Evolutionary conservation across 441 rosid species (phyloP).

Genomic region (Jatropha multifida): DNA sequence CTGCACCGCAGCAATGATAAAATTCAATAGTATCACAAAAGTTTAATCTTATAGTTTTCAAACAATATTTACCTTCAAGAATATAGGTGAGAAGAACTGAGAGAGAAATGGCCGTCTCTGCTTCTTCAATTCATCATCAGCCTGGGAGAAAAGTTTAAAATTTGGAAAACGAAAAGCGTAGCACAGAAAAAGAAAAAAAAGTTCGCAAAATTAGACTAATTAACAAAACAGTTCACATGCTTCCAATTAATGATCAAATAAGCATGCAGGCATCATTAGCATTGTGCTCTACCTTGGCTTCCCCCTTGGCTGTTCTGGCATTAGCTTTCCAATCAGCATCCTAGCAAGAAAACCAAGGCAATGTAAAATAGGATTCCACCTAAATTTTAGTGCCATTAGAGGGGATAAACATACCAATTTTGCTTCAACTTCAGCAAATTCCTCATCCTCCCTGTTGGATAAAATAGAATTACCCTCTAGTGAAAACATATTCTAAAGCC

Average conservation of each 20-base stretch:
- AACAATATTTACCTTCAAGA: constrained; percentile 61
- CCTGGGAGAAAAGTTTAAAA: constrained; percentile 37
- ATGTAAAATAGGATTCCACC: constrained; percentile 19
- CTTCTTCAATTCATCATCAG: constrained; percentile 74
- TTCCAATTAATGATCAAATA: background rate
- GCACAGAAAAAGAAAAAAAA: background rate
- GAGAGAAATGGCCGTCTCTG: constrained; percentile 62
- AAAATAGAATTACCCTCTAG: constrained; percentile 14
- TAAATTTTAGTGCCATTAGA: constrained; percentile 14
- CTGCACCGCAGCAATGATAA: constrained; percentile 41
- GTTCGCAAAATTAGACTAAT: background rate
- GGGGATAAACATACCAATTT: constrained; percentile 55
- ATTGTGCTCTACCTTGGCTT: constrained; percentile 49
- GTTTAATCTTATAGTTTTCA: background rate
- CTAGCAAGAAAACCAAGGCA: constrained; percentile 37
- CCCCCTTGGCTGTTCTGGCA: constrained; percentile 44
- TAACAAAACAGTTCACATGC: background rate
- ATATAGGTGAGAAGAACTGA: constrained; percentile 84
- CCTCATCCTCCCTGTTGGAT: constrained; percentile 66
- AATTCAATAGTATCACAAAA: constrained; percentile 18
- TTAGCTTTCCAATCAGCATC: constrained; percentile 71
- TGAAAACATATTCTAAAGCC: constrained; percentile 10
- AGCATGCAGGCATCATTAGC: constrained; percentile 8
- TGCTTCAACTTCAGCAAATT: constrained; percentile 92
- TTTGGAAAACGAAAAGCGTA: background rate